A percentile compares a stretch with the other conserved stretches of the same genome.
phyloP scores from a whole-genome alignment of 169 alveolate genomes.

The Plasmodium sp. region DNA sequence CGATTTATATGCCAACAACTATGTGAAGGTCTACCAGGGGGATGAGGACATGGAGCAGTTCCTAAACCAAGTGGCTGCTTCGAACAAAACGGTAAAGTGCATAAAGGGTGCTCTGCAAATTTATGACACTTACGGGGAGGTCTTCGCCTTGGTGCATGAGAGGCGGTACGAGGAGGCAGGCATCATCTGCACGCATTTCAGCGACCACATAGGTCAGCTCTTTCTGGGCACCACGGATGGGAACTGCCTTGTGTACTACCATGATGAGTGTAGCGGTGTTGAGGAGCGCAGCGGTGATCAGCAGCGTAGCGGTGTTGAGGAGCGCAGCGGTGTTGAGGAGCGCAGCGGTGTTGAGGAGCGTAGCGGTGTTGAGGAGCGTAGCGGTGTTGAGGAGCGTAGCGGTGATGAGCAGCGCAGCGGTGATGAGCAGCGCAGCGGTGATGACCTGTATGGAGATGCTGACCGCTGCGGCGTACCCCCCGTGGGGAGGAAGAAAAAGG shows the following conservation, averaged over 20 bases:
- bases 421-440: neutral
- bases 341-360: neutral
- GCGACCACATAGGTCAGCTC: slow-evolving; percentile 20
- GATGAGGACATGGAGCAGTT: slow-evolving; percentile 67
- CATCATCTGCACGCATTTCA: slow-evolving; percentile 32
- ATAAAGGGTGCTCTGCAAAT: slow-evolving; percentile 14
- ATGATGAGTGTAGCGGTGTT: neutral
- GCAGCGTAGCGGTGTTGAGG: neutral
- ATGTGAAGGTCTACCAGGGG: slow-evolving; percentile 41
- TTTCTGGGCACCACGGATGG: slow-evolving; percentile 65
- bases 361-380: neutral
- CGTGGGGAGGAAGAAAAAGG: neutral
- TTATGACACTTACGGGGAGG: neutral
- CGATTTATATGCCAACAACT: neutral
- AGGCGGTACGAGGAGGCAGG: slow-evolving; percentile 28
- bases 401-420: neutral
- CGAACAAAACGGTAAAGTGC: slow-evolving; percentile 20
- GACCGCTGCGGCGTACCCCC: too few species aligned
- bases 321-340: neutral
- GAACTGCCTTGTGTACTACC: slow-evolving; percentile 21
- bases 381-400: neutral
- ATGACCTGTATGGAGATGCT: too few species aligned
- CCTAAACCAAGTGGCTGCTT: slow-evolving; percentile 23
- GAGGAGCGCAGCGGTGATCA: neutral
- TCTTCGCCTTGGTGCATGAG: slow-evolving; percentile 7